Evolutionary conservation across 83 land plant species (phyloP).

Genomic region (Thuja plicata): DNA sequence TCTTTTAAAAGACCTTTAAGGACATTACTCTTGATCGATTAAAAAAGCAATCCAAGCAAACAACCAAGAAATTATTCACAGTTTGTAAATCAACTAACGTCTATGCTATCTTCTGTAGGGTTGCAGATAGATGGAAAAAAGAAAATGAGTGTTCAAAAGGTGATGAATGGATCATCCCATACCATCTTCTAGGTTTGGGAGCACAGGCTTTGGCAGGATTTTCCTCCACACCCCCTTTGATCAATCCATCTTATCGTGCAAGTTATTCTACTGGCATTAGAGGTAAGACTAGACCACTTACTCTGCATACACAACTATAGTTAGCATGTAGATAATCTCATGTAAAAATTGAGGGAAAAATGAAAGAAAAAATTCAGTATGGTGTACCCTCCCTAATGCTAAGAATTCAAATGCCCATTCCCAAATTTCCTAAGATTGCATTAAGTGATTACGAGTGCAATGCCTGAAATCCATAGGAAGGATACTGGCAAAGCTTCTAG

Average conservation of each 20-base stretch:
- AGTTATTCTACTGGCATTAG: slow-evolving; percentile 44
- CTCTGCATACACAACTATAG: slow-evolving; percentile 66
- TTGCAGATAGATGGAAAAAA: slow-evolving; percentile 55
- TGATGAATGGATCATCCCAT: slow-evolving; percentile 33
- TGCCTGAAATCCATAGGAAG: too few species aligned
- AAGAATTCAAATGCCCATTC: too few species aligned
- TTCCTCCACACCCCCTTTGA: slow-evolving; percentile 51
- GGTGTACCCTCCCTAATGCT: too few species aligned
- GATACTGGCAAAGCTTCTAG: too few species aligned
- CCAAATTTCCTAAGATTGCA: too few species aligned
- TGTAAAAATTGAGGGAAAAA: too few species aligned
- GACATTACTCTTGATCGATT: too few species aligned
- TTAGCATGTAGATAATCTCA: slow-evolving; percentile 38
- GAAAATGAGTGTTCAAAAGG: slow-evolving; percentile 59
- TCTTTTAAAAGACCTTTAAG: too few species aligned
- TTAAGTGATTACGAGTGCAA: too few species aligned
- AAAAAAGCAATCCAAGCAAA: too few species aligned
- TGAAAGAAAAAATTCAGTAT: too few species aligned
- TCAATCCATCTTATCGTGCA: slow-evolving; percentile 56
- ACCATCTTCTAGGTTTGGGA: slow-evolving; percentile 52
- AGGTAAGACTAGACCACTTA: slow-evolving; percentile 56
- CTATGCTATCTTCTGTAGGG: slow-evolving; percentile 67
- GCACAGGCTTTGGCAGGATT: slow-evolving; percentile 29
- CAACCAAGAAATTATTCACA: background rate
- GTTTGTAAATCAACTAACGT: slow-evolving; percentile 28